phyloP scores from a whole-genome alignment of 257 asterid species.

The Jaltomata sinuosa region DNA sequence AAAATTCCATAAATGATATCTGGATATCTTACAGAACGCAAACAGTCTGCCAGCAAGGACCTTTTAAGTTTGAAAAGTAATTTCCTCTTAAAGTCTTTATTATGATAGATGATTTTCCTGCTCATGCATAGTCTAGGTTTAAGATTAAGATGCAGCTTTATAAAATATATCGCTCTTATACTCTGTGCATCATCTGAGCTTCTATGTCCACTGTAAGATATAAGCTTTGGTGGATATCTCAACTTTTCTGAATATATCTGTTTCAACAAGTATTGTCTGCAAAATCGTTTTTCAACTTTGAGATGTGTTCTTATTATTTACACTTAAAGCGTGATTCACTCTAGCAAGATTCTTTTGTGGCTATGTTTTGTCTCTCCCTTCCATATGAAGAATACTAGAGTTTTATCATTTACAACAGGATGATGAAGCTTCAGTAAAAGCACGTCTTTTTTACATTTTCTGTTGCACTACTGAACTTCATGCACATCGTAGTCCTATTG shows the following conservation, averaged over 20 bases:
- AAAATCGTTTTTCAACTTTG: neutral
- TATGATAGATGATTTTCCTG: neutral
- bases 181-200: neutral
- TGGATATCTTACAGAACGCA: neutral
- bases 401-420: neutral
- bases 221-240: neutral
- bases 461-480: neutral
- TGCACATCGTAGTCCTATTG: neutral
- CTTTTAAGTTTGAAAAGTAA: neutral
- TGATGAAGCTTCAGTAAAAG: neutral
- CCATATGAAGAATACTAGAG: neutral
- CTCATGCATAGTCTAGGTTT: neutral
- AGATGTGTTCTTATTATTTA: neutral
- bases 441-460: neutral
- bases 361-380: neutral
- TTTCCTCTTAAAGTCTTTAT: neutral
- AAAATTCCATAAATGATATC: neutral
- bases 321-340: neutral
- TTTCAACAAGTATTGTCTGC: neutral
- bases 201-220: neutral
- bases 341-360: neutral
- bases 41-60: neutral
- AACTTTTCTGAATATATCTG: neutral
- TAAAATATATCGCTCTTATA: neutral
- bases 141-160: neutral